A percentile compares a stretch with the other conserved stretches of the same genome.
phyloP scores from a whole-genome alignment of 768 basidiomycete species.

The Amanita jacksonii region DNA sequence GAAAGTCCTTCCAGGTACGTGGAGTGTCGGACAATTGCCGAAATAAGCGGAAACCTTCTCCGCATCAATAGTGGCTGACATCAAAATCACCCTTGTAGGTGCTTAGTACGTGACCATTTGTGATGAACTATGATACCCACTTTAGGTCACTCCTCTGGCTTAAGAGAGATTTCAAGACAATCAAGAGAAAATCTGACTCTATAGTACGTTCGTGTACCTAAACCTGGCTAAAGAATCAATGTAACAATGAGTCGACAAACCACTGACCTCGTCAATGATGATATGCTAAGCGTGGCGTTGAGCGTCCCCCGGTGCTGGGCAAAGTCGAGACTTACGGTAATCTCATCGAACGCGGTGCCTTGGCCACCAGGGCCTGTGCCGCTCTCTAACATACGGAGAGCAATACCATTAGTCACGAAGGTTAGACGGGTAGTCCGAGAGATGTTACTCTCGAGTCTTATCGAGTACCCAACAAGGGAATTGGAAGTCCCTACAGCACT shows the following conservation, averaged over 20 bases:
- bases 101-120: neutral
- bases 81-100: slow-evolving; percentile 67
- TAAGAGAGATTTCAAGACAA: slow-evolving; percentile 82
- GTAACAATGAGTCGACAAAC: neutral
- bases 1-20: slow-evolving; percentile 91
- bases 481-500: slow-evolving; percentile 65
- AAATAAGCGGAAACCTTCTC: slow-evolving; percentile 86
- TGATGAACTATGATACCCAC: slow-evolving; percentile 27
- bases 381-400: slow-evolving; percentile 92
- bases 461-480: slow-evolving; percentile 90
- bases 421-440: slow-evolving; percentile 69
- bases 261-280: slow-evolving; percentile 81
- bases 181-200: slow-evolving; percentile 93
- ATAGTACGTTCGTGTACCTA: slow-evolving; percentile 95
- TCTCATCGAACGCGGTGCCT: slow-evolving; percentile 84
- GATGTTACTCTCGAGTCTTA: slow-evolving; percentile 83
- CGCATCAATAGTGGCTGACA: slow-evolving; percentile 94
- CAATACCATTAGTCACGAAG: slow-evolving; percentile 92
- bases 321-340: slow-evolving; percentile 54
- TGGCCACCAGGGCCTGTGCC: slow-evolving; percentile 60
- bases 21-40: slow-evolving; percentile 73
- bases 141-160: slow-evolving; percentile 75
- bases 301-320: slow-evolving; percentile 2
- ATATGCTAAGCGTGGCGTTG: slow-evolving; percentile 54
- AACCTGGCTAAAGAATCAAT: neutral